Conservation (phyloP, 2,329 filamentous ascomycete genomes). For the Leptographium radiaticola region DNA sequence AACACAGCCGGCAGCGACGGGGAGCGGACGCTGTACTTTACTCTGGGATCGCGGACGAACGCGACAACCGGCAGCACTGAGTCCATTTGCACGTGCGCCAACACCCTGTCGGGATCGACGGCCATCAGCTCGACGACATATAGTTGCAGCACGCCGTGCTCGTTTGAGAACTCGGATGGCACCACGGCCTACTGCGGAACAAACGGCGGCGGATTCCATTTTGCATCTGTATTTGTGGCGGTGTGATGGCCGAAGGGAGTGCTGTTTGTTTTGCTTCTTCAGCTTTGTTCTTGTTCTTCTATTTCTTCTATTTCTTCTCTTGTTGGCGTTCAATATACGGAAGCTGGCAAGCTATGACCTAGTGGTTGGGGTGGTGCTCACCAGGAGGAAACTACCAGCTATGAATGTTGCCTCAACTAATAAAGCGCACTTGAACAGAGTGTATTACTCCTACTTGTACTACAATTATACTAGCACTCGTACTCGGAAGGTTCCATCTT, state of each 20-base stretch:
- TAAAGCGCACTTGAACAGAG: too few relatives aligned
- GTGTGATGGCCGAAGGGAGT: not conserved
- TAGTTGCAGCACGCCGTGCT: slow-evolving; percentile 4
- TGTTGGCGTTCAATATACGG: not conserved
- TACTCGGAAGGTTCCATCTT: too few relatives aligned
- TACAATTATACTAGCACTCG: too few relatives aligned
- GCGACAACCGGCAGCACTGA: not conserved
- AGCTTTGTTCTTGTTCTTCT: not conserved
- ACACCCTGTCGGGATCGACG: slow-evolving; percentile 5
- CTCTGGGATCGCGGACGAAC: slow-evolving; percentile 4
- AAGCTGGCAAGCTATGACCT: not conserved
- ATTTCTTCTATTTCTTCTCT: not conserved
- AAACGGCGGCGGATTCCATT: not conserved
- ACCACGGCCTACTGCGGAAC: slow-evolving; percentile 1
- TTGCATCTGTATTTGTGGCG: slow-evolving; percentile 4
- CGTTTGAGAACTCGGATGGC: slow-evolving; percentile 3
- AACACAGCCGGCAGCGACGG: slow-evolving; percentile 1
- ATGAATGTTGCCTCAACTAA: too few relatives aligned
- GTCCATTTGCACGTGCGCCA: slow-evolving; percentile 9
- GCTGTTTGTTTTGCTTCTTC: not conserved
- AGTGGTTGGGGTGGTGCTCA: not conserved
- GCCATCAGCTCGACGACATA: slow-evolving; percentile 1
- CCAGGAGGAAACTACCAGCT: not conserved
- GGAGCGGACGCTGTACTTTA: slow-evolving; percentile 5
- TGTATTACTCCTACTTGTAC: too few relatives aligned